These are phyloP conservation scores for Petrea volubilis DNA, from an alignment of 257 asterid genomes.

Conservation along the genomic window DNA sequence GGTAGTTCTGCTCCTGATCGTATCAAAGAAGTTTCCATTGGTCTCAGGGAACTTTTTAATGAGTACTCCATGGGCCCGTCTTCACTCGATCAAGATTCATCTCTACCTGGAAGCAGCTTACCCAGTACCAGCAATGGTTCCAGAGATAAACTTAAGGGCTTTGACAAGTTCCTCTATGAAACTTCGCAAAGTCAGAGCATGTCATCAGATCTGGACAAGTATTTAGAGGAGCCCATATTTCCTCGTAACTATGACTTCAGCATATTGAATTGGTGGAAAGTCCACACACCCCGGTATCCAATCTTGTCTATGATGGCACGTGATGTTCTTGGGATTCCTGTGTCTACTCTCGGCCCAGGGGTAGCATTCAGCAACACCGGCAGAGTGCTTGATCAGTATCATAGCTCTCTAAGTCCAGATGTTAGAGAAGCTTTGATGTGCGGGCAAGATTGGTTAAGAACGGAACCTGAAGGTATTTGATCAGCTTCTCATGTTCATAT, in stretches of 20 bases:
- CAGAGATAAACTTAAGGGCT: constrained; percentile 85
- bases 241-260: constrained; percentile 84
- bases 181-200: constrained; percentile 65
- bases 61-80: constrained; percentile 68
- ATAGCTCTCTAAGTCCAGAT: constrained; percentile 61
- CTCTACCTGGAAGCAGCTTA: constrained; percentile 41
- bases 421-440: constrained; percentile 89
- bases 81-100: constrained; percentile 48
- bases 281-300: constrained; percentile 95
- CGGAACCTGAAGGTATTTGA: constrained; percentile 65
- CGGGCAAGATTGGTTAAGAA: constrained; percentile 89
- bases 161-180: constrained; percentile 84
- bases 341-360: constrained; percentile 76
- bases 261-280: constrained; percentile 99
- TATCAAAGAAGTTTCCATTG: constrained; percentile 63
- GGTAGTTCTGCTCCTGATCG: constrained; percentile 54
- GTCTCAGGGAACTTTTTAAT: constrained; percentile 67
- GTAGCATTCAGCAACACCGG: constrained; percentile 62
- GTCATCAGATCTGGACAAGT: constrained; percentile 83
- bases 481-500: constrained; percentile 3
- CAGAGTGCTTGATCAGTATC: constrained; percentile 68
- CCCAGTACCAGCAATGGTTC: constrained; percentile 49
- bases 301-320: constrained; percentile 94
- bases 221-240: constrained; percentile 86
- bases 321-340: constrained; percentile 78